Evolutionary conservation across 2,329 filamentous ascomycete species (phyloP).

Genomic region (Penicillium sp.): DNA sequence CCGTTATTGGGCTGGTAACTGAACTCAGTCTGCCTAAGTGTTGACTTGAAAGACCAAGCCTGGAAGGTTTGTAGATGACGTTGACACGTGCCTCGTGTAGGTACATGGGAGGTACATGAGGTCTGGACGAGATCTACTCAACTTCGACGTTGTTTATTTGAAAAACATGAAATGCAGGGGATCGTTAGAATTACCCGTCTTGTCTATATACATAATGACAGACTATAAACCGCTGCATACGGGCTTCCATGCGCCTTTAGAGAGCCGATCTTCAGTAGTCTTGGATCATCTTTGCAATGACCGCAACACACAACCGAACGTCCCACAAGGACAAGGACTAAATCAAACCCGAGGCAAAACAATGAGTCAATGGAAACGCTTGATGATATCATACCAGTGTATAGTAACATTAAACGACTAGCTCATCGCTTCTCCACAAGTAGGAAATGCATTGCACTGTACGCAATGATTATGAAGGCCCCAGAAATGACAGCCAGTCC

Average conservation of each 20-base stretch:
- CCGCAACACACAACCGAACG: not conserved
- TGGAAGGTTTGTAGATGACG: slow-evolving; percentile 15
- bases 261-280: not conserved
- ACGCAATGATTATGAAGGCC: slow-evolving; percentile 82
- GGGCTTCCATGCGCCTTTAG: not conserved
- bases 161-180: not conserved
- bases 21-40: not conserved
- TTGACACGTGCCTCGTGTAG: slow-evolving; percentile 9
- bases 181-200: not conserved
- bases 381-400: not conserved
- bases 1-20: not conserved
- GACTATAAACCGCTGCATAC: not conserved
- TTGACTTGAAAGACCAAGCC: not conserved
- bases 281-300: not conserved
- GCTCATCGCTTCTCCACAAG: slow-evolving; percentile 79
- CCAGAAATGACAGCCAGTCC: slow-evolving; percentile 79
- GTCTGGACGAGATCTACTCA: not conserved
- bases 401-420: not conserved
- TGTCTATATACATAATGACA: slow-evolving; percentile 12
- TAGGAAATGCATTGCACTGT: slow-evolving; percentile 87
- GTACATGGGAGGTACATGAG: not conserved
- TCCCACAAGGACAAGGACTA: not conserved
- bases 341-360: not conserved
- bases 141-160: not conserved
- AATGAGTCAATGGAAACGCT: not conserved